Conservation (phyloP, 2,329 filamentous ascomycete genomes). For the Exophiala sideris region DNA sequence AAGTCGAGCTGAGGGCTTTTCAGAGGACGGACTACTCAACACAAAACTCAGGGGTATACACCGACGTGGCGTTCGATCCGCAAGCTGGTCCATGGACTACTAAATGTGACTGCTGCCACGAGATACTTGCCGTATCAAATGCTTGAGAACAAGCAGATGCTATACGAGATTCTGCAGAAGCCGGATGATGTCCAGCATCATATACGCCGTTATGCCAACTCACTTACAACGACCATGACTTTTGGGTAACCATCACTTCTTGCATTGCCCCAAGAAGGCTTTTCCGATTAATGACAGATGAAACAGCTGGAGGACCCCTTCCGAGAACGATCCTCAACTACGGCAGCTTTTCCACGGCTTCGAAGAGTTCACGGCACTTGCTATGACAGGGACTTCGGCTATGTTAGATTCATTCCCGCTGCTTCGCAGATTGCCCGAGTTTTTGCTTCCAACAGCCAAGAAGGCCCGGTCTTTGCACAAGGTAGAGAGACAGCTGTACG, state of each 20-base stretch:
- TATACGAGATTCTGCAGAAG: conserved; percentile 45
- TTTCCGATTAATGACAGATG: conserved; percentile 38
- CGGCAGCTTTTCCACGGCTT: conserved; percentile 24
- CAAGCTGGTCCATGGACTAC: conserved; percentile 43
- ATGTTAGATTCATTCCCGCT: conserved; percentile 48
- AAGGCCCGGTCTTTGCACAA: conserved; percentile 43
- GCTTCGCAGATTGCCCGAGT: conserved; percentile 45
- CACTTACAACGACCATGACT: conserved; percentile 50
- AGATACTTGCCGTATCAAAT: conserved; percentile 56
- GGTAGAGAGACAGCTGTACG: conserved; percentile 43
- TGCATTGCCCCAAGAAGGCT: no score
- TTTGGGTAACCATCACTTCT: conserved; percentile 44
- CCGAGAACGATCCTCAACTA: conserved; percentile 27
- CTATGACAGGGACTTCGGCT: conserved; percentile 41
- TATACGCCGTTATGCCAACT: conserved; percentile 48
- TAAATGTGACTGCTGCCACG: conserved; percentile 47
- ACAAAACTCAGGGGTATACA: not conserved
- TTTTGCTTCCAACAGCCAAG: conserved; percentile 34
- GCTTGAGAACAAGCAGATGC: conserved; percentile 55
- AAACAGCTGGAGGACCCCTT: conserved; percentile 39
- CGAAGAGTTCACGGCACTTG: conserved; percentile 42
- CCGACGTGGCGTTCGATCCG: conserved; percentile 18
- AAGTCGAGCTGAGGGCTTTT: conserved; percentile 9
- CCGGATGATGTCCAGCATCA: conserved; percentile 45
- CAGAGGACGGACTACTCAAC: conserved; percentile 17